Percentiles rank a stretch among this genome's conserved stretches.
Conservation (phyloP, 2,329 filamentous ascomycete species). For the Periconia sp. region DNA sequence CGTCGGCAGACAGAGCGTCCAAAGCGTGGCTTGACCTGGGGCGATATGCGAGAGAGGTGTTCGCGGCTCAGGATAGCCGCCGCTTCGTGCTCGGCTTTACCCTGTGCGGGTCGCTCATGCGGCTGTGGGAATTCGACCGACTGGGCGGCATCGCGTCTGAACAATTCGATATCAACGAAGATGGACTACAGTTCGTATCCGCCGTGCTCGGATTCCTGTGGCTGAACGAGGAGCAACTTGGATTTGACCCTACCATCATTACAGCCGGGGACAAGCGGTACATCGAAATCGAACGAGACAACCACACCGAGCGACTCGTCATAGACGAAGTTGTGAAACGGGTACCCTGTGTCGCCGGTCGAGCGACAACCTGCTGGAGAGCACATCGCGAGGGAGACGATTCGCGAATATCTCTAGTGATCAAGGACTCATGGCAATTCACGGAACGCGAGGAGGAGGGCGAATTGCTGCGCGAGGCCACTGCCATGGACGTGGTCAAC, state of each 20-base stretch:
- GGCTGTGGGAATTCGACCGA: slow-evolving; percentile 51
- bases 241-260: slow-evolving; percentile 50
- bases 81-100: slow-evolving; percentile 54
- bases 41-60: slow-evolving; percentile 49
- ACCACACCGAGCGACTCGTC: slow-evolving; percentile 18
- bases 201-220: slow-evolving; percentile 47
- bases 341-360: slow-evolving; percentile 14
- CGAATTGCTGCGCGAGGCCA: slow-evolving; percentile 43
- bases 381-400: slow-evolving; percentile 42
- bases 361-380: slow-evolving; percentile 24
- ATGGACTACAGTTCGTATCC: slow-evolving; percentile 45
- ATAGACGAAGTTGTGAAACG: slow-evolving; percentile 19
- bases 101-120: slow-evolving; percentile 49
- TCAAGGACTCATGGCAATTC: slow-evolving; percentile 53
- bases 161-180: slow-evolving; percentile 50
- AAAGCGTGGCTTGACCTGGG: slow-evolving; percentile 40
- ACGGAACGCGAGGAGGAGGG: slow-evolving; percentile 47
- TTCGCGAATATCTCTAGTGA: slow-evolving; percentile 39
- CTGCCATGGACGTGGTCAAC: slow-evolving; percentile 40
- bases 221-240: slow-evolving; percentile 46
- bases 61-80: slow-evolving; percentile 31
- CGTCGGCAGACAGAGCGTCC: slow-evolving; percentile 40
- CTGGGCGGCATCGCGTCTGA: slow-evolving; percentile 50
- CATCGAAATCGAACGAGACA: slow-evolving; percentile 45
- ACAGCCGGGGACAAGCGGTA: slow-evolving; percentile 34